Evolutionary conservation across 345 rosid genomes (phyloP).

Genomic region (Tarenaya hassleriana): DNA sequence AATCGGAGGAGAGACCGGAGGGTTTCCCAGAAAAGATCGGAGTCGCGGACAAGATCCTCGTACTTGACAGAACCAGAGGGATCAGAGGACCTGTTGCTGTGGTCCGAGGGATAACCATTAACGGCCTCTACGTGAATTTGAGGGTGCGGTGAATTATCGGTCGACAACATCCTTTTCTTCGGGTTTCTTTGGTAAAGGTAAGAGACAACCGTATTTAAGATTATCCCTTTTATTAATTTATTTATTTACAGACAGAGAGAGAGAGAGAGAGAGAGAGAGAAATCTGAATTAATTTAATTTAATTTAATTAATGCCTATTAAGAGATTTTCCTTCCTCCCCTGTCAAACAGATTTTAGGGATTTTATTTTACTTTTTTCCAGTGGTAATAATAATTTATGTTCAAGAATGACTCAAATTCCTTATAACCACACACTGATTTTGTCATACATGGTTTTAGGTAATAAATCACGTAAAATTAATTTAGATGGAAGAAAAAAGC

Average conservation of each 20-base stretch:
- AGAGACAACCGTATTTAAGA: slow-evolving; percentile 19
- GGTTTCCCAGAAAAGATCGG: slow-evolving; percentile 70
- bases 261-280: no score
- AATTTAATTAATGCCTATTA: slow-evolving; percentile 9
- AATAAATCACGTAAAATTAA: no score
- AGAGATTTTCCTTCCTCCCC: no score
- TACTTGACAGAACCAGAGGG: slow-evolving; percentile 45
- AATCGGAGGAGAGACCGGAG: slow-evolving; percentile 48
- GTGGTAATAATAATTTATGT: no score
- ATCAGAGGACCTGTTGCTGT: slow-evolving; percentile 23
- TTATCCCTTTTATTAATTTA: slow-evolving; percentile 9
- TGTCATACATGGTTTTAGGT: no score
- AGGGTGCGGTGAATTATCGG: slow-evolving; percentile 27
- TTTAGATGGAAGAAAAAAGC: no score
- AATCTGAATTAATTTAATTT: no score
- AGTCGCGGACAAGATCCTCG: slow-evolving; percentile 53
- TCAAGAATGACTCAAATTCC: no score
- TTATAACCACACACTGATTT: no score
- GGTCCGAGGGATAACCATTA: slow-evolving; percentile 34
- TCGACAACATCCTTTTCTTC: slow-evolving; percentile 25
- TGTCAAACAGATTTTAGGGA: no score
- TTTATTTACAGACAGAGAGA: no score
- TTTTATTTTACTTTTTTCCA: no score
- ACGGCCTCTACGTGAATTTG: slow-evolving; percentile 28
- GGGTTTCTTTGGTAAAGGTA: slow-evolving; percentile 19